A percentile compares a stretch with the other conserved stretches of the same genome.
phyloP scores from a whole-genome alignment of 192 early-diverging fungal species.

The Umbelopsis vinacea region DNA sequence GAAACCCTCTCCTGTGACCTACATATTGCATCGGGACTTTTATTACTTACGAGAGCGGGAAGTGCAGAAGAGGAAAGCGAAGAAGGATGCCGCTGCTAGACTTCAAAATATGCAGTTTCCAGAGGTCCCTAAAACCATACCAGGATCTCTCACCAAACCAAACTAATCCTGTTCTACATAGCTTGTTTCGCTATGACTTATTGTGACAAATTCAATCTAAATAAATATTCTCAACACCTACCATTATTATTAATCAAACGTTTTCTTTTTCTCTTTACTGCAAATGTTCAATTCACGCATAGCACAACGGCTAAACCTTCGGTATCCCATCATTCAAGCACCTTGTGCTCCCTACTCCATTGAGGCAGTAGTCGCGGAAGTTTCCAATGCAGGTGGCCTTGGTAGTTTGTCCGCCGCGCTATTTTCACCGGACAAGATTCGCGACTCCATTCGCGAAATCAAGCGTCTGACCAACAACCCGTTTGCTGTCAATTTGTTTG shows the following conservation, averaged over 20 bases:
- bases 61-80: conserved; percentile 41
- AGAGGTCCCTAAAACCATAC: conserved; percentile 44
- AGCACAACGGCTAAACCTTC: conserved; percentile 24
- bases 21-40: conserved; percentile 52
- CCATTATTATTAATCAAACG: background rate
- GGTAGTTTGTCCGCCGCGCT: conserved; percentile 33
- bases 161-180: background rate
- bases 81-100: conserved; percentile 43
- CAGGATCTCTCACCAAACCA: conserved; percentile 1
- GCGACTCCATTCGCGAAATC: conserved; percentile 27
- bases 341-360: conserved; percentile 33
- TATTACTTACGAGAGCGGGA: conserved; percentile 54
- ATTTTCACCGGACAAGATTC: conserved; percentile 13
- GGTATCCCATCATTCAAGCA: conserved; percentile 34
- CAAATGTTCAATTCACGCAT: conserved; percentile 16
- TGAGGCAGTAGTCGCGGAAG: conserved; percentile 18
- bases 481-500: conserved; percentile 42
- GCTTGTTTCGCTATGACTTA: too few species aligned
- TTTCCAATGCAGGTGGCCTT: conserved; percentile 36
- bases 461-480: conserved; percentile 23
- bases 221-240: background rate
- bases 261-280: background rate
- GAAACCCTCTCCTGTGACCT: conserved; percentile 39
- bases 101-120: conserved; percentile 49
- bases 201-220: background rate